These are phyloP conservation scores for Chenopodium berlandieri DNA, from an alignment of 148 eudicot species.

Conservation along the genomic window DNA sequence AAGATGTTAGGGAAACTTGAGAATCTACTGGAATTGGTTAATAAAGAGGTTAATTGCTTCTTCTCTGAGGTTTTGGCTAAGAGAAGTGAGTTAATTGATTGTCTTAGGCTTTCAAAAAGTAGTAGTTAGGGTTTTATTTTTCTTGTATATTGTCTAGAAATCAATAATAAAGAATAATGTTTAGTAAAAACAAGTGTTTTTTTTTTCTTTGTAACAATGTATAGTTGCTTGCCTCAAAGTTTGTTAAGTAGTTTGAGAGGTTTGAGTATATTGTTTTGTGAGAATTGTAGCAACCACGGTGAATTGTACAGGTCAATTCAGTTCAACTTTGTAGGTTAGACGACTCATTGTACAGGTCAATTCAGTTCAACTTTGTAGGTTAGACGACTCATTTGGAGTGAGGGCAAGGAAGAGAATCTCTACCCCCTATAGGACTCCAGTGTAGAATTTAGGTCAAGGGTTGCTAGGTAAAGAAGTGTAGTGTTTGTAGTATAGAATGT, in stretches of 20 bases:
- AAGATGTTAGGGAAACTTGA: constrained; percentile 34
- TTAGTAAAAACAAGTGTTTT: neutral
- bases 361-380: too few relatives aligned
- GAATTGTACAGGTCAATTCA: too few relatives aligned
- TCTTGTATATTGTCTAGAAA: constrained; percentile 1
- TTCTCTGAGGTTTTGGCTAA: constrained; percentile 43
- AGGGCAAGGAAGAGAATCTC: too few relatives aligned
- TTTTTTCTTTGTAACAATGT: neutral
- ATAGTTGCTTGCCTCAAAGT: neutral
- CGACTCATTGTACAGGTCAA: too few relatives aligned
- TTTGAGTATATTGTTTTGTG: too few relatives aligned
- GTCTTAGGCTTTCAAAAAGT: constrained; percentile 29
- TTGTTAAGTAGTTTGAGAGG: too few relatives aligned
- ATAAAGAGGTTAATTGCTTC: constrained; percentile 34
- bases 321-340: too few relatives aligned
- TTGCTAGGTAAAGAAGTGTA: neutral
- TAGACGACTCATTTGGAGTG: too few relatives aligned
- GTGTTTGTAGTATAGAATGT: neutral
- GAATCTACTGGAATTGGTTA: constrained; percentile 27
- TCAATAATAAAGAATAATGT: neutral
- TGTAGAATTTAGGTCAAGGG: too few relatives aligned
- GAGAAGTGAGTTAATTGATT: constrained; percentile 45
- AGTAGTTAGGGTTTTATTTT: neutral
- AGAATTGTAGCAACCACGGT: too few relatives aligned
- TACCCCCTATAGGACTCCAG: too few relatives aligned